Percentiles rank a stretch among this genome's conserved stretches.
phyloP scores from a whole-genome alignment of 768 basidiomycete genomes.

The Mycena venus region DNA sequence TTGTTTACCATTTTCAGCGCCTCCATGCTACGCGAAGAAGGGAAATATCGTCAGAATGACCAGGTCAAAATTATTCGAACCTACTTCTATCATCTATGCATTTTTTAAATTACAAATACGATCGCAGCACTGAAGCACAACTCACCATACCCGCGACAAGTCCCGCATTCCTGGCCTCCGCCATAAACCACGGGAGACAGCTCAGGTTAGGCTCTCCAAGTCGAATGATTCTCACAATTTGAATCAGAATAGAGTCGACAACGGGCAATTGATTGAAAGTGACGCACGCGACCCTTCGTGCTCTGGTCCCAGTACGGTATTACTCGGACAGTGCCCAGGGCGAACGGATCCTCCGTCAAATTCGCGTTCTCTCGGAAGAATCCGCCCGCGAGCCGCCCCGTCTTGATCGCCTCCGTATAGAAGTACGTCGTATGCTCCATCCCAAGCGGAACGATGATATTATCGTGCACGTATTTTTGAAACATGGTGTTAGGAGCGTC shows the following conservation, averaged over 20 bases:
- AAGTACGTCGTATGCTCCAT: constrained; percentile 45
- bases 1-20: constrained; percentile 27
- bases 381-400: constrained; percentile 41
- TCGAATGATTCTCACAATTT: background rate
- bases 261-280: no score
- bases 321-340: constrained; percentile 34
- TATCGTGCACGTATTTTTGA: constrained; percentile 42
- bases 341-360: constrained; percentile 36
- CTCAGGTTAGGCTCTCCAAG: constrained; percentile 31
- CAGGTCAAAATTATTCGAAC: background rate
- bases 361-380: constrained; percentile 37
- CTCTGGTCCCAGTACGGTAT: constrained; percentile 40
- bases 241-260: background rate
- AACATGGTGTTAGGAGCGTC: constrained; percentile 32
- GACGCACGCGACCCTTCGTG: constrained; percentile 41
- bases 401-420: constrained; percentile 38
- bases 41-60: background rate
- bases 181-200: constrained; percentile 44
- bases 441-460: constrained; percentile 44
- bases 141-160: constrained; percentile 43
- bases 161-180: constrained; percentile 35
- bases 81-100: constrained; percentile 33
- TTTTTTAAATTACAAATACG: no score
- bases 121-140: constrained; percentile 13
- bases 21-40: constrained; percentile 30